A percentile compares a stretch with the other conserved stretches of the same genome.
Evolutionary conservation across 768 basidiomycete species (phyloP).

Genomic region (Naganishia antarctica): DNA sequence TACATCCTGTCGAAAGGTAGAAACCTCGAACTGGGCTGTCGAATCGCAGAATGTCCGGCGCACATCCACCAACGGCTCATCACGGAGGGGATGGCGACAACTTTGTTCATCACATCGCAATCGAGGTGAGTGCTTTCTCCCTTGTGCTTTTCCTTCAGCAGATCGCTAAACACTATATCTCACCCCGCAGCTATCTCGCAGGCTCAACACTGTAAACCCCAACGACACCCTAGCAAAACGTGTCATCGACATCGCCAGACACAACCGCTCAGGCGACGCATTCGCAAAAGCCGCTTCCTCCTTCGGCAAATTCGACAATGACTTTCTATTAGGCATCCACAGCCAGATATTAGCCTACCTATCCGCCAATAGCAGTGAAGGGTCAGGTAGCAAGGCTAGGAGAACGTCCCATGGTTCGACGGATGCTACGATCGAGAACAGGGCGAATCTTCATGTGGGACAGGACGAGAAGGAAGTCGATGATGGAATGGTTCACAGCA

Average conservation of each 20-base stretch:
- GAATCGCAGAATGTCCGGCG: slow-evolving; percentile 8
- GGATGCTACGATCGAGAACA: not conserved
- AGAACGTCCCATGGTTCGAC: slow-evolving; percentile 5
- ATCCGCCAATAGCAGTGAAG: slow-evolving; percentile 59
- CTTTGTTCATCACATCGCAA: slow-evolving; percentile 47
- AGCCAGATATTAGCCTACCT: slow-evolving; percentile 69
- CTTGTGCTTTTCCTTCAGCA: not conserved
- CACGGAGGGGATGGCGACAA: slow-evolving; percentile 26
- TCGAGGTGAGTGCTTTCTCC: slow-evolving; percentile 40
- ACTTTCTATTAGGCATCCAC: slow-evolving; percentile 72
- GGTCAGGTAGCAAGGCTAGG: slow-evolving; percentile 5
- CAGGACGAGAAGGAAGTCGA: slow-evolving; percentile 45
- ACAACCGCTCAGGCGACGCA: slow-evolving; percentile 56
- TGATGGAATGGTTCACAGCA: slow-evolving; percentile 70
- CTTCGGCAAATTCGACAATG: slow-evolving; percentile 81
- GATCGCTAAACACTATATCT: slow-evolving; percentile 37
- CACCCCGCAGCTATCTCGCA: slow-evolving; percentile 74
- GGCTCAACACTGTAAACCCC: slow-evolving; percentile 71
- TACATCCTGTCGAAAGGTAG: not conserved
- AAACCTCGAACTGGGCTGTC: no score
- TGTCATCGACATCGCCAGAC: slow-evolving; percentile 74
- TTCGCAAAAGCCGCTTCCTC: slow-evolving; percentile 70
- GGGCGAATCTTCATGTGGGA: slow-evolving; percentile 22
- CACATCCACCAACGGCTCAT: slow-evolving; percentile 2
- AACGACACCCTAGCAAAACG: slow-evolving; percentile 75